These are phyloP conservation scores for Coelastrella sp. DNA, from an alignment of 139 green algal species.

Conservation along the genomic window DNA sequence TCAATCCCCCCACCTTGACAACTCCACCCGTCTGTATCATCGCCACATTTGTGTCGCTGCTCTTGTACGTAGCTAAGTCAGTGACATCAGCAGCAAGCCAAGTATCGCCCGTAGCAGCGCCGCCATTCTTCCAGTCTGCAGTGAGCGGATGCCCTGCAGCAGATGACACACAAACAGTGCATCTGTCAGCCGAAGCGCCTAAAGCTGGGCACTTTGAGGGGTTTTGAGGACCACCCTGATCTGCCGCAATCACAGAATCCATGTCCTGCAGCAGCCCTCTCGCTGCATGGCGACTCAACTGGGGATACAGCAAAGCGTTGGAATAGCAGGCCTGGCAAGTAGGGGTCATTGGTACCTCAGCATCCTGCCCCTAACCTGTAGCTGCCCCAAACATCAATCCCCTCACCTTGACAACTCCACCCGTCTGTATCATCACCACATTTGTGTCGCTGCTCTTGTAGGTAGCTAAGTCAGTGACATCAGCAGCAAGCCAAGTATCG, in stretches of 20 bases:
- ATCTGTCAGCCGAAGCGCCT: too few species aligned
- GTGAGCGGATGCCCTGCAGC: constrained; percentile 17
- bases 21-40: constrained; percentile 25
- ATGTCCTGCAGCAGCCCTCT: too few species aligned
- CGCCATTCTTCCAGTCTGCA: constrained; percentile 57
- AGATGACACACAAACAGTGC: neutral
- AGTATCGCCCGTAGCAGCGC: neutral
- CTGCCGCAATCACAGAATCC: too few species aligned
- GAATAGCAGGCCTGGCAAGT: too few species aligned
- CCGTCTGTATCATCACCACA: constrained; percentile 36
- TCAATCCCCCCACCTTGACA: constrained; percentile 1
- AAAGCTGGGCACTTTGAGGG: too few species aligned
- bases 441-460: constrained; percentile 44
- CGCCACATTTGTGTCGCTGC: constrained; percentile 43
- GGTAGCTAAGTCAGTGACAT: constrained; percentile 48
- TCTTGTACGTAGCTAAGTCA: constrained; percentile 19
- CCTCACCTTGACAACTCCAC: constrained; percentile 21
- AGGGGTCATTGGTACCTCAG: too few species aligned
- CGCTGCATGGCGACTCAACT: too few species aligned
- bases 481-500: constrained; percentile 36
- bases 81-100: constrained; percentile 52
- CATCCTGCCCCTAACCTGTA: neutral
- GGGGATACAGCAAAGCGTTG: too few species aligned
- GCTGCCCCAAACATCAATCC: neutral
- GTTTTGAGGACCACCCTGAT: too few species aligned